Base-by-base conservation (phyloP, 2,329 filamentous ascomycete genomes). In the Phialophora chinensis region DNA sequence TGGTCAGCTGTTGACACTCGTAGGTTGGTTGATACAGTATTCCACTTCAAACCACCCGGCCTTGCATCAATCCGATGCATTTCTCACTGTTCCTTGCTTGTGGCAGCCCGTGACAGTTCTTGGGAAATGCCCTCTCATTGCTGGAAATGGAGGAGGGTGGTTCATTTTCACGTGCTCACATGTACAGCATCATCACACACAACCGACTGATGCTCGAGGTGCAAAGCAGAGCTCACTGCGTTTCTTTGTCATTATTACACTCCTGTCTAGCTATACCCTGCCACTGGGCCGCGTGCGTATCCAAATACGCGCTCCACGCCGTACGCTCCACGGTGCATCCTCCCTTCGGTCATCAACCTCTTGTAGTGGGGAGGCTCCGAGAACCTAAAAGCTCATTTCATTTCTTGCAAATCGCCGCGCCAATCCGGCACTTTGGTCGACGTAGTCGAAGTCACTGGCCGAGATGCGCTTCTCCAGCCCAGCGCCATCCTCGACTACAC, bases 401-500 rank as follows among this genome's bases (percentile, higher is more conserved):
- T 56, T 38, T 20, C 56, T 57, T 23, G 54, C 58, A 38, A 68
- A 68, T 33, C 66, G 55, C 33, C 66, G 60, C 0, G 66, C 63
- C n/a, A 68, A 38, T 12, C 59, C 58, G 6, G 60, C 60, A 52
- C 33, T 66, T 38, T 69, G 63, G 31, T 66, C 64, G 25, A 63
- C 27, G 44, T 63, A 60, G 5, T 63, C 64, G 50, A 66, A 66
- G 17, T 66, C 64, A 44, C 63, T 66, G 12, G 66, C 66, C 1
- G 62, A 63, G 49, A 70, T 65, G 11, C 62, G 59, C 25, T 62
- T 67, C 44, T 62, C 62, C 8, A 63, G 17, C 12, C 20, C 31
- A 1, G 47, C 54, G 3, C 62, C 62, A 12, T 62, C 62, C 20
- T 56, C 55, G 29, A 50, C 52, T 3, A n/a, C n/a, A 17, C 25